Conservation (phyloP, 345 rosid species). For the Heritiera fomes region DNA sequence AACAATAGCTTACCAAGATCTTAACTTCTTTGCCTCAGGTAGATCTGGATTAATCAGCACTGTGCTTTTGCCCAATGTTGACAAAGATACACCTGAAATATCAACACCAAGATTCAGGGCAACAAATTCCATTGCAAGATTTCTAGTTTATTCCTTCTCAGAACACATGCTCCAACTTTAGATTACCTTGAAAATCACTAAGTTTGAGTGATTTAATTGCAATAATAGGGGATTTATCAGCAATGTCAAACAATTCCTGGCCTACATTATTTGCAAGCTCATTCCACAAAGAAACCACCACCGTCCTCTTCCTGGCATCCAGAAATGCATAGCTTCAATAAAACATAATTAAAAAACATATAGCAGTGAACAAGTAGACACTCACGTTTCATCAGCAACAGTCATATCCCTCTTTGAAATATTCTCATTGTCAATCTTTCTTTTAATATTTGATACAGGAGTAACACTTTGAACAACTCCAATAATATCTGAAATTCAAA, state of each 20-base stretch:
- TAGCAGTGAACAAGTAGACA: not conserved
- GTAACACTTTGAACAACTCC: conserved; percentile 92
- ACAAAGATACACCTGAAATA: conserved; percentile 72
- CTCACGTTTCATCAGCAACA: conserved; percentile 81
- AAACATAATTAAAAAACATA: not conserved
- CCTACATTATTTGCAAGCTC: conserved; percentile 77
- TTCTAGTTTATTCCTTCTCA: not conserved
- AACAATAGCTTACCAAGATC: conserved; percentile 53
- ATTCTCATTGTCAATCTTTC: conserved; percentile 74
- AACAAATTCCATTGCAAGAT: not conserved
- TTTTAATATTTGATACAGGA: conserved; percentile 69
- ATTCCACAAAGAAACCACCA: conserved; percentile 85
- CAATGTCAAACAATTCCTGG: conserved; percentile 68
- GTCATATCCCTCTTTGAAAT: conserved; percentile 82
- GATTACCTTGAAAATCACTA: conserved; percentile 89
- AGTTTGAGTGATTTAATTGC: conserved; percentile 87
- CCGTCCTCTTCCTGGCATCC: conserved; percentile 66
- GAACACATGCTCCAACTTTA: not conserved
- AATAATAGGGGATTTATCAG: conserved; percentile 67
- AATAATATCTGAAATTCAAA: conserved; percentile 54
- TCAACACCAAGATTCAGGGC: not conserved
- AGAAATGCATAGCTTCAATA: not conserved
- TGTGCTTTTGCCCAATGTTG: conserved; percentile 64
- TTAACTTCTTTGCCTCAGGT: conserved; percentile 70
- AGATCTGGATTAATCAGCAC: conserved; percentile 67